Evolutionary conservation across 2,329 filamentous ascomycete genomes (phyloP).

Genomic region (Venturiaceae sp.): DNA sequence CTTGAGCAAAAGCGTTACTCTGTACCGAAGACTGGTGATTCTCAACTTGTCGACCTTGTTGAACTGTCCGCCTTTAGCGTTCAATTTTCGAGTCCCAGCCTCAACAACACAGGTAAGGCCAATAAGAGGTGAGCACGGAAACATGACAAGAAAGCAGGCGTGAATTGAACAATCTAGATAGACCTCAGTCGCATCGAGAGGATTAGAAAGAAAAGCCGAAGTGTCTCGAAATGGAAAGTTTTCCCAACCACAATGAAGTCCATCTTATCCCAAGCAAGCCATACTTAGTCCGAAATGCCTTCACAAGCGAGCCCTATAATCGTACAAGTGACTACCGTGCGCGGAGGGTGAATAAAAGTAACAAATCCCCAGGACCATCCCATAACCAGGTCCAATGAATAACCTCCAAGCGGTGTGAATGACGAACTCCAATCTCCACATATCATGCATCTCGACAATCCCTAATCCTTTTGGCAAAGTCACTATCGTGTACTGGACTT

Average conservation of each 20-base stretch:
- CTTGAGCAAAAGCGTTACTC: too few relatives aligned
- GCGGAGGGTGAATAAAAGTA: neutral
- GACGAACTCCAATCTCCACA: neutral
- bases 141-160: neutral
- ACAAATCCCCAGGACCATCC: neutral
- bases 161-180: neutral
- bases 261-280: neutral
- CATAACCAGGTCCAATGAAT: neutral
- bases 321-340: neutral
- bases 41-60: too few relatives aligned
- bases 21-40: too few relatives aligned
- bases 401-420: neutral
- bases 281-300: neutral
- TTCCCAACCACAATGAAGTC: too few relatives aligned
- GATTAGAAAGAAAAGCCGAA: neutral
- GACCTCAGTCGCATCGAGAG: neutral
- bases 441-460: neutral
- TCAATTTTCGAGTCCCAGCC: too few relatives aligned
- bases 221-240: neutral
- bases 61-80: too few relatives aligned
- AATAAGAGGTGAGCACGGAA: too few relatives aligned
- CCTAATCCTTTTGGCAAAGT: conserved; percentile 9
- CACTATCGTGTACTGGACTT: conserved; percentile 21
- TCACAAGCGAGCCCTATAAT: neutral
- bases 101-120: too few relatives aligned